Percentiles rank a stretch among this genome's conserved stretches.
Evolutionary conservation across 2,329 filamentous ascomycete genomes (phyloP).

Genomic region (Talaromyces amestolkiae): DNA sequence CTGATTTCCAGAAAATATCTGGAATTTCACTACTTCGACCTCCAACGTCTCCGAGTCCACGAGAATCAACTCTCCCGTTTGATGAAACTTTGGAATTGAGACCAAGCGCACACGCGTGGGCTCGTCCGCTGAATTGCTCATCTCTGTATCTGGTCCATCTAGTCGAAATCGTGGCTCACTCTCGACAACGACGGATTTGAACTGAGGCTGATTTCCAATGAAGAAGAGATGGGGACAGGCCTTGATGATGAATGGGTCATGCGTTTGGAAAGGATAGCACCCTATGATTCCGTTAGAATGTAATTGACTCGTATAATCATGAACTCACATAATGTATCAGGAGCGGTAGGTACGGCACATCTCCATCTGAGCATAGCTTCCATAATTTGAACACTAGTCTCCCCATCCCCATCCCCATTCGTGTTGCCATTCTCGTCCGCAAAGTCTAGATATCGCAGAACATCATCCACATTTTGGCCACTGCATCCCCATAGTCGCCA

Average conservation of each 20-base stretch:
- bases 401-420: slow-evolving; percentile 45
- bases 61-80: slow-evolving; percentile 75
- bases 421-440: slow-evolving; percentile 29
- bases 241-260: slow-evolving; percentile 85
- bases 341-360: slow-evolving; percentile 85
- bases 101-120: slow-evolving; percentile 72
- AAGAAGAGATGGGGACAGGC: slow-evolving; percentile 89
- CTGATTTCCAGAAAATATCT: slow-evolving; percentile 38
- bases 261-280: slow-evolving; percentile 94
- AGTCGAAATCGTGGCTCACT: slow-evolving; percentile 39
- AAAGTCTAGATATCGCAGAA: slow-evolving; percentile 80
- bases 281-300: slow-evolving; percentile 49
- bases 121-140: slow-evolving; percentile 42
- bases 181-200: slow-evolving; percentile 68
- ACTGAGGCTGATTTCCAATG: slow-evolving; percentile 77
- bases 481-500: slow-evolving; percentile 83
- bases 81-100: slow-evolving; percentile 76
- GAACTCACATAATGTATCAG: slow-evolving; percentile 85
- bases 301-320: neutral
- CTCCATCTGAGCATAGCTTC: slow-evolving; percentile 93
- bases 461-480: slow-evolving; percentile 90
- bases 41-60: slow-evolving; percentile 84
- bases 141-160: slow-evolving; percentile 36
- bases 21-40: slow-evolving; percentile 66
- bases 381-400: slow-evolving; percentile 82